Evolutionary conservation across 2,329 filamentous ascomycete species (phyloP), one percentile per base, ranked within the genome.

Genomic region (Aureobasidium sp.): DNA sequence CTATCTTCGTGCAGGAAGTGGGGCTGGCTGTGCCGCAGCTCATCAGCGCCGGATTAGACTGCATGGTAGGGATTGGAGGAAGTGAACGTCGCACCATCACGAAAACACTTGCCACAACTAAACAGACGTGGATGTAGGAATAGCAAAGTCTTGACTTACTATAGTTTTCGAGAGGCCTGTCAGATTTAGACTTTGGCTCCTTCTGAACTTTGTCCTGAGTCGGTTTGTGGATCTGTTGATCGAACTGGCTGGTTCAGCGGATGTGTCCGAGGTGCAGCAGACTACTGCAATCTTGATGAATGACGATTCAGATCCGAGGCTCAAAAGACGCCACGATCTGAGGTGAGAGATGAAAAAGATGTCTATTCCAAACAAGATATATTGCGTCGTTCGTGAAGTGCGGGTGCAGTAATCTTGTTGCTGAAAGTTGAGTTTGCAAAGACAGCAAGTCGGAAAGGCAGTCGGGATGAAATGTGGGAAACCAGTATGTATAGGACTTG

Each of bases 1-100:
- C 43, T 58, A 58, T 58, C 42, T 21, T 37, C 43, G 21, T 58
- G 55, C 55, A 58, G 55, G 43, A 49, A 58, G 55, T 49, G 55
- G 55, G 55, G 55, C 43, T 38, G 17, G 40, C 55, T 58, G 55
- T 58, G 55, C 55, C 55, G 55, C 55, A 58, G 21, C 29, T 49
- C 43, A 58, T 58, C 42, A 58, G 55, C 43, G 21, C 23, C 42
- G 40, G 31, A 40, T 37, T 43, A 38, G 37, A 38, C 19, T 31
- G 51, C 38, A 45, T 31, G 19, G 8, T 17, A 33, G 31, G 27
- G 17, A 23, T 57, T 17, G 29, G 27, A 23, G 21, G 11, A 8
- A 49, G 29, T 13, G 43, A 31, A 40, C 9, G n/a, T 33, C 21
- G 23, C 55, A 29, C 43, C 29, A 47, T 33, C 38, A 25, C 29